Percentiles rank a stretch among this genome's conserved stretches.
Evolutionary conservation across 768 basidiomycete genomes (phyloP).

Genomic region (Trametes meyenii): DNA sequence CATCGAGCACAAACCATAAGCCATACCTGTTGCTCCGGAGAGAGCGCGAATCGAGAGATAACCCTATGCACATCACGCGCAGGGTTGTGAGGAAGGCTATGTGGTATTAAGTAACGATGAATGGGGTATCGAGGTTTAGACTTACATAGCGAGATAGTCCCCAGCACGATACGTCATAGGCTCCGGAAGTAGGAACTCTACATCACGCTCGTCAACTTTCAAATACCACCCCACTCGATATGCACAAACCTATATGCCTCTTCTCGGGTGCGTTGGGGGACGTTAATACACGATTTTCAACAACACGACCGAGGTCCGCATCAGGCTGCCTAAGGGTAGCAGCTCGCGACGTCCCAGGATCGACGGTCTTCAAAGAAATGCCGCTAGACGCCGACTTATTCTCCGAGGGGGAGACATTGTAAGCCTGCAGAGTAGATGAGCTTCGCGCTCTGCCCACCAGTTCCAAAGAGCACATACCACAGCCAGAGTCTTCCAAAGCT

Average conservation of each 20-base stretch:
- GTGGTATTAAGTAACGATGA: background rate
- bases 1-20: background rate
- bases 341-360: slow-evolving; percentile 39
- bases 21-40: slow-evolving; percentile 43
- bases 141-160: slow-evolving; percentile 51
- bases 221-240: background rate
- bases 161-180: slow-evolving; percentile 44
- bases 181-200: slow-evolving; percentile 46
- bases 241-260: slow-evolving; percentile 43
- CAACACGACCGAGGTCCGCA: slow-evolving; percentile 41
- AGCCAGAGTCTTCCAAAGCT: slow-evolving; percentile 41
- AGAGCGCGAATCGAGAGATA: slow-evolving; percentile 40
- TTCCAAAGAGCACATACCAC: slow-evolving; percentile 30
- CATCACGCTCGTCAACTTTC: background rate
- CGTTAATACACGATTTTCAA: slow-evolving; percentile 44
- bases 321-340: slow-evolving; percentile 41
- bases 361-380: slow-evolving; percentile 37
- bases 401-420: slow-evolving; percentile 30
- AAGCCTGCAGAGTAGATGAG: slow-evolving; percentile 33
- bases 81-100: slow-evolving; percentile 46
- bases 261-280: slow-evolving; percentile 42
- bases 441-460: background rate
- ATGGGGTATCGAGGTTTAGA: background rate
- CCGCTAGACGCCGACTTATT: slow-evolving; percentile 13
- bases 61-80: slow-evolving; percentile 42